These are phyloP conservation scores for Microthlaspi erraticum DNA, from an alignment of 345 rosid genomes.

Conservation along the genomic window DNA sequence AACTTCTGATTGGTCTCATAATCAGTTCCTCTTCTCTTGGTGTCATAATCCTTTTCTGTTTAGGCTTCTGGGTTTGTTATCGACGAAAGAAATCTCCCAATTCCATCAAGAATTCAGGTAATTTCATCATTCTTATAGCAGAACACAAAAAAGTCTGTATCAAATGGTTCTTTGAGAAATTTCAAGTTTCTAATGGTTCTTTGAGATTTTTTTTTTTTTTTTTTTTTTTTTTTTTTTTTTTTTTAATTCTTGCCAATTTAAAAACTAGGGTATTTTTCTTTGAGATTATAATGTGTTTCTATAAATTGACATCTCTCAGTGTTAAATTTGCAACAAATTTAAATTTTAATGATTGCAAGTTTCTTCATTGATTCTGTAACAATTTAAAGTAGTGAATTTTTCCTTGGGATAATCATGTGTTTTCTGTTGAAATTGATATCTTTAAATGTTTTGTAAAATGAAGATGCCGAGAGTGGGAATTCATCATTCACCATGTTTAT, in stretches of 20 bases:
- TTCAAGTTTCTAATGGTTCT: too few species aligned
- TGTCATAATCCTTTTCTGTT: slow-evolving; percentile 16
- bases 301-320: too few species aligned
- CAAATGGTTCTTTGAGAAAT: too few species aligned
- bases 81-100: slow-evolving; percentile 48
- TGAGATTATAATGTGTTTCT: too few species aligned
- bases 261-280: too few species aligned
- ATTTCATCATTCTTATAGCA: slow-evolving; percentile 7
- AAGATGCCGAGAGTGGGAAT: slow-evolving; percentile 53
- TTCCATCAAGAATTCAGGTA: slow-evolving; percentile 57
- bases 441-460: slow-evolving; percentile 29
- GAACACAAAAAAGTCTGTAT: background rate
- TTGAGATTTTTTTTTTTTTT: too few species aligned
- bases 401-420: background rate
- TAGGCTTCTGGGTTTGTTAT: slow-evolving; percentile 27
- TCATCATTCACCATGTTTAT: slow-evolving; percentile 30
- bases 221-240: too few species aligned
- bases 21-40: slow-evolving; percentile 59
- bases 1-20: slow-evolving; percentile 54
- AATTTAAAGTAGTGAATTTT: background rate
- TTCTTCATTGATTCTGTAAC: background rate
- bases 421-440: slow-evolving; percentile 5
- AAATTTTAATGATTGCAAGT: background rate
- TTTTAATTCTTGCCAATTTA: too few species aligned
- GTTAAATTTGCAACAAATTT: too few species aligned